phyloP scores from a whole-genome alignment of 202 grass and related monocot species.

The Dendrocalamus latiflorus region DNA sequence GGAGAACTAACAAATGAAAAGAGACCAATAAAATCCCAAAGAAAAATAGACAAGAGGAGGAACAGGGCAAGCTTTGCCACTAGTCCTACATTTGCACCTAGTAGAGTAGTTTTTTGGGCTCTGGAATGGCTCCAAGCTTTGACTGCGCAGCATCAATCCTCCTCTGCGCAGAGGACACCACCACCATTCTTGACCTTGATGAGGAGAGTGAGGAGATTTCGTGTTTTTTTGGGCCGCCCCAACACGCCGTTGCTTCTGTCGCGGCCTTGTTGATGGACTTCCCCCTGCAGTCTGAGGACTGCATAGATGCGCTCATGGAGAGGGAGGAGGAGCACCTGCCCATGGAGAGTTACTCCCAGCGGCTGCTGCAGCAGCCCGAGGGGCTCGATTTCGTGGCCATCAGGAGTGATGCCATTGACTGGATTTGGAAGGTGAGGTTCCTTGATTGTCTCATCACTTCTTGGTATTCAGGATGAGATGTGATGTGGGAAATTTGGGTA shows the following conservation, averaged over 20 bases:
- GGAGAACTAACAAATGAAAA: slow-evolving; percentile 5
- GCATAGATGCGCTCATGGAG: slow-evolving; percentile 33
- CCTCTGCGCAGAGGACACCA: slow-evolving; percentile 47
- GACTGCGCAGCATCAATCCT: slow-evolving; percentile 54
- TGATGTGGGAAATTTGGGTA: neutral
- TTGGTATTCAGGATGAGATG: neutral
- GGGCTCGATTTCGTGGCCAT: slow-evolving; percentile 33
- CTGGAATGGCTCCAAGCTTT: slow-evolving; percentile 42
- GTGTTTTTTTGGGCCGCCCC: neutral
- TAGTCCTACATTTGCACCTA: neutral
- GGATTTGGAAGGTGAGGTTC: slow-evolving; percentile 65
- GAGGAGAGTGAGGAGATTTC: slow-evolving; percentile 30
- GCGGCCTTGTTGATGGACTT: slow-evolving; percentile 32
- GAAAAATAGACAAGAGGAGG: neutral
- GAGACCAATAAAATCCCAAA: neutral
- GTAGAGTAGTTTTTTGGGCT: neutral
- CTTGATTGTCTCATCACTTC: neutral
- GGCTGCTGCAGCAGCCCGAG: slow-evolving; percentile 28
- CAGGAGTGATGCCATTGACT: slow-evolving; percentile 55
- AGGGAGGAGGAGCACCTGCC: slow-evolving; percentile 50
- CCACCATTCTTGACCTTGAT: slow-evolving; percentile 33
- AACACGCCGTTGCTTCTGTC: slow-evolving; percentile 4
- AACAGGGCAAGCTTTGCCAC: neutral
- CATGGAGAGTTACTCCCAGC: slow-evolving; percentile 43
- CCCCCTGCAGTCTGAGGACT: slow-evolving; percentile 50